These are phyloP conservation scores for Suillus alpinus DNA, from an alignment of 768 basidiomycete species.

Conservation along the genomic window DNA sequence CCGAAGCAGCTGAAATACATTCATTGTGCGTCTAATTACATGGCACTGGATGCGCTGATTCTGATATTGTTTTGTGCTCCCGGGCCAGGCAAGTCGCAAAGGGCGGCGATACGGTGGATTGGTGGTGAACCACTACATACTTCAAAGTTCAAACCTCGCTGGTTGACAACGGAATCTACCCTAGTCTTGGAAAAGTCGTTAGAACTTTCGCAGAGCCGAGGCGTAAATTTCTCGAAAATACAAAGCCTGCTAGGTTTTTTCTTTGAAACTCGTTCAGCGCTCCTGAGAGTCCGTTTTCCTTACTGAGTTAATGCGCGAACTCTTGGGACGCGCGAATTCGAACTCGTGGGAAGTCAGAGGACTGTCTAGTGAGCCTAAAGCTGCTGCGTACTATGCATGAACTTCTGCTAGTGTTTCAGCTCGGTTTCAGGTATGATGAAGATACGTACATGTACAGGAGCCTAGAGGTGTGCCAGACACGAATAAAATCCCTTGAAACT, in stretches of 20 bases:
- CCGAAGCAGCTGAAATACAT: not conserved
- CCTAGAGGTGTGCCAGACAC: not conserved
- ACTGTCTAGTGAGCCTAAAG: too few relatives aligned
- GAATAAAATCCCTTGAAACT: not conserved
- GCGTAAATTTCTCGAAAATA: too few relatives aligned
- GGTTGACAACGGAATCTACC: too few relatives aligned
- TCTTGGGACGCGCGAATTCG: too few relatives aligned
- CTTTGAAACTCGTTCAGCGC: too few relatives aligned
- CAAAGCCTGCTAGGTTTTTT: too few relatives aligned
- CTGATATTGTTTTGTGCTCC: not conserved
- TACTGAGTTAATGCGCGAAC: too few relatives aligned
- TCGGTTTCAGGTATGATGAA: not conserved
- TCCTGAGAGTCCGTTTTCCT: too few relatives aligned
- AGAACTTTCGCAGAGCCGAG: too few relatives aligned
- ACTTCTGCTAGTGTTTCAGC: not conserved
- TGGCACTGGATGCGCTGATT: not conserved
- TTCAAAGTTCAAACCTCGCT: too few relatives aligned
- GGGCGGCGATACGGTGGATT: not conserved
- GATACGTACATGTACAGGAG: not conserved
- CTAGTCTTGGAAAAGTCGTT: too few relatives aligned
- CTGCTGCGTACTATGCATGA: not conserved
- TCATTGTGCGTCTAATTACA: not conserved
- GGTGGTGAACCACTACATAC: not conserved
- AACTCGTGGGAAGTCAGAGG: too few relatives aligned
- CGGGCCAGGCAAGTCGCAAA: not conserved